Conservation (phyloP, 2,329 filamentous ascomycete genomes). For the Cordyceps fumosorosea region DNA sequence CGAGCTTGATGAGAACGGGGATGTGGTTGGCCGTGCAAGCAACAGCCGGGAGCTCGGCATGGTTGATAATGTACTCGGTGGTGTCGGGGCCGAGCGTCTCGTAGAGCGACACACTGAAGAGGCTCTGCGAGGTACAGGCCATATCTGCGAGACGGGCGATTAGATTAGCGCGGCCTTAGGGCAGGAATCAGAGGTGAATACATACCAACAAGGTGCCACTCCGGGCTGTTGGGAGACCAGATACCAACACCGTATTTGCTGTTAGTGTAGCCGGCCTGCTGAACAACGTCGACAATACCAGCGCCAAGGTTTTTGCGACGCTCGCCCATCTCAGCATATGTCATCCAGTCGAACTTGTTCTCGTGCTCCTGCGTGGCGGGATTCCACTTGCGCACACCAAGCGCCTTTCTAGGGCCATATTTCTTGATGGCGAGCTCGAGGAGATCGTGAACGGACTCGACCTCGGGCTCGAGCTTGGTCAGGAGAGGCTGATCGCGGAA, state of each 20-base stretch:
- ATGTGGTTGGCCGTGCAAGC: conserved; percentile 77
- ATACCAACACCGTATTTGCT: conserved; percentile 70
- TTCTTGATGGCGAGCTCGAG: conserved; percentile 64
- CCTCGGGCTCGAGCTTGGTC: conserved; percentile 62
- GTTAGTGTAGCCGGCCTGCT: conserved; percentile 55
- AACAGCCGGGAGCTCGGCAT: conserved; percentile 69
- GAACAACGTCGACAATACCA: conserved; percentile 76
- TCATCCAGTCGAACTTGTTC: conserved; percentile 74
- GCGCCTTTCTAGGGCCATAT: conserved; percentile 61
- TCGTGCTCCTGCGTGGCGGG: conserved; percentile 63
- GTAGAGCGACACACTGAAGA: conserved; percentile 91
- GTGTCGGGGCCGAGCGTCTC: conserved; percentile 92
- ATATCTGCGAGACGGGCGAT: conserved; percentile 52
- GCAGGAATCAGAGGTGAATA: conserved; percentile 10
- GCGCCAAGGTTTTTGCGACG: conserved; percentile 79
- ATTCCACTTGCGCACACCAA: conserved; percentile 79
- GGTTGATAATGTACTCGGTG: conserved; percentile 93
- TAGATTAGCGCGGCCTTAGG: neutral
- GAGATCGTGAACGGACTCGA: conserved; percentile 69
- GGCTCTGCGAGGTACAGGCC: conserved; percentile 76
- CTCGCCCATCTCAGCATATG: conserved; percentile 71
- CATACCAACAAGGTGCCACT: conserved; percentile 77
- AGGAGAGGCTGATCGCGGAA: conserved; percentile 66
- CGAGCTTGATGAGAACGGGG: conserved; percentile 72
- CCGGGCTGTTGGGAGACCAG: conserved; percentile 79